Percentiles rank a stretch among this genome's conserved stretches.
phyloP scores from a whole-genome alignment of 306 rosid genomes.

The Glycine tomentella region DNA sequence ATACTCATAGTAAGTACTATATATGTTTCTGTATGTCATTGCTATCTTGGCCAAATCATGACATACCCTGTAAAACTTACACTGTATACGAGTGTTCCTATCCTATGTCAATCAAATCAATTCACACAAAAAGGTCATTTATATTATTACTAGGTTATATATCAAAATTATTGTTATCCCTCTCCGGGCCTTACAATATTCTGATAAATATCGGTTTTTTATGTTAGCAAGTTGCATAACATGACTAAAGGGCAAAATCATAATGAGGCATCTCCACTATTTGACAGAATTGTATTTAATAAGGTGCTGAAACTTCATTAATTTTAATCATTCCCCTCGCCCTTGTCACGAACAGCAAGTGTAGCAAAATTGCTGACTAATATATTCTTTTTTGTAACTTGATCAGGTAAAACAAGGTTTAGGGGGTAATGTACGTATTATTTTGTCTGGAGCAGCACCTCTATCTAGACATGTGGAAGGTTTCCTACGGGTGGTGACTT shows the following conservation, averaged over 20 bases:
- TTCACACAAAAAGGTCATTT: not conserved
- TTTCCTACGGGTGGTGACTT: conserved; percentile 82
- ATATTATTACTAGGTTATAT: not conserved
- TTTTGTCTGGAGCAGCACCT: conserved; percentile 96
- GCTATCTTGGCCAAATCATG: not conserved
- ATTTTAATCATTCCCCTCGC: not conserved
- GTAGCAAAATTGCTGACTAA: not conserved
- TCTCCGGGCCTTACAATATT: conserved; percentile 3
- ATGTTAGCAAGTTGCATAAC: conserved; percentile 67
- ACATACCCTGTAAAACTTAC: not conserved
- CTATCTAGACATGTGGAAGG: conserved; percentile 78
- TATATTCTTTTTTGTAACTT: conserved; percentile 41
- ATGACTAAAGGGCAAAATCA: conserved; percentile 67
- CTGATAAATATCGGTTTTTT: conserved; percentile 4
- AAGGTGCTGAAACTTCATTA: conserved; percentile 61
- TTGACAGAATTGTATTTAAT: conserved; percentile 77
- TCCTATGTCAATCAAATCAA: conserved; percentile 5
- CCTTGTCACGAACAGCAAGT: conserved; percentile 22
- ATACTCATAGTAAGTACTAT: conserved; percentile 70
- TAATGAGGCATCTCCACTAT: conserved; percentile 69
- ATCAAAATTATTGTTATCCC: conserved; percentile 10
- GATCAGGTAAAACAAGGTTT: conserved; percentile 80
- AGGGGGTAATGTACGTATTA: conserved; percentile 82
- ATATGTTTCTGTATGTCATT: conserved; percentile 6
- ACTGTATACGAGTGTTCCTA: not conserved